A percentile compares a stretch with the other conserved stretches of the same genome.
Evolutionary conservation across 768 basidiomycete species (phyloP).

Genomic region (Agaricus sinodeliciosus): DNA sequence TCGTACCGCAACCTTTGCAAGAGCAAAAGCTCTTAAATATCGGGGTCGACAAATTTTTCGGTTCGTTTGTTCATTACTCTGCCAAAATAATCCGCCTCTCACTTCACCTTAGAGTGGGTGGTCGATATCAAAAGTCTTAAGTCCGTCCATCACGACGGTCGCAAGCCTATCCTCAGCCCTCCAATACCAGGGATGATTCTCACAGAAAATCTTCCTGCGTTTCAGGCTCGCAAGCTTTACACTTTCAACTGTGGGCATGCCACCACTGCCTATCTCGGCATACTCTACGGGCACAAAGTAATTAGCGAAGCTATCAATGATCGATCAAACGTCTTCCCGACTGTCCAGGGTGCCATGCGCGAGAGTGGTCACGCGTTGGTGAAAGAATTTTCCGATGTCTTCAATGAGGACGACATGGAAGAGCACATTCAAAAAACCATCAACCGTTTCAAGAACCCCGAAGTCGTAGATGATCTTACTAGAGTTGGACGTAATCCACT

Average conservation of each 20-base stretch:
- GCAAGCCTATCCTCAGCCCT: neutral
- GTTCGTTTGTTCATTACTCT: neutral
- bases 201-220: slow-evolving; percentile 6
- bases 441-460: slow-evolving; percentile 3
- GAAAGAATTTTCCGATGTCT: slow-evolving; percentile 3
- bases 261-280: slow-evolving; percentile 5
- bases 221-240: slow-evolving; percentile 6
- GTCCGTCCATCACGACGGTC: neutral
- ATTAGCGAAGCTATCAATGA: neutral
- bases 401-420: slow-evolving; percentile 1
- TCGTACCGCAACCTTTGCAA: neutral
- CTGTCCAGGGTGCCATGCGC: slow-evolving; percentile 2
- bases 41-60: slow-evolving; percentile 8
- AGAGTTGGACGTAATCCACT: slow-evolving; percentile 5
- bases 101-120: neutral
- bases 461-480: slow-evolving; percentile 2
- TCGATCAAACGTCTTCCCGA: neutral
- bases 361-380: neutral
- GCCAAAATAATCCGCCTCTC: neutral
- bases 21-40: slow-evolving; percentile 3
- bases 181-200: slow-evolving; percentile 4
- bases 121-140: slow-evolving; percentile 4
- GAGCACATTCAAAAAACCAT: slow-evolving; percentile 6
- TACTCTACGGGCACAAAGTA: neutral
- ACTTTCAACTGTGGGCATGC: slow-evolving; percentile 8